Percentiles rank a stretch among this genome's conserved stretches.
These are phyloP conservation scores for Ceratobasidium sp. DNA, from an alignment of 1,284 basidiomycete species.

Conservation along the genomic window DNA sequence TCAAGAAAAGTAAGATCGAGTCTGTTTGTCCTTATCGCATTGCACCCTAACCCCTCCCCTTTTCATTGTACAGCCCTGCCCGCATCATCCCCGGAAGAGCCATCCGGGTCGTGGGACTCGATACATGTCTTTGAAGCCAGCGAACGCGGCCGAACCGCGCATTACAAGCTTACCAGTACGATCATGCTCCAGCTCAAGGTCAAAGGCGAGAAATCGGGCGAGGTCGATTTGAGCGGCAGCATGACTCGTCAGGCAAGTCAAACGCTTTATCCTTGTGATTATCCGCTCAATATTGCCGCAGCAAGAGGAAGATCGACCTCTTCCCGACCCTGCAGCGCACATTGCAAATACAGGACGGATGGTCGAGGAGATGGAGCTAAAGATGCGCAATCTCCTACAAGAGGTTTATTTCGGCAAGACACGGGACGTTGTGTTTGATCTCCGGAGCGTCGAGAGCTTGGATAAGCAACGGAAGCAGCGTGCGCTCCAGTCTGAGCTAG, in stretches of 20 bases:
- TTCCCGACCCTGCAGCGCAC: slow-evolving; percentile 81
- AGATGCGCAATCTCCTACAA: slow-evolving; percentile 95
- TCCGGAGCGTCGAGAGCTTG: slow-evolving; percentile 86
- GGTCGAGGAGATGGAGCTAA: slow-evolving; percentile 99
- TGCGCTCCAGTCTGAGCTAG: slow-evolving; percentile 92
- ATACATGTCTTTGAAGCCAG: slow-evolving; percentile 97
- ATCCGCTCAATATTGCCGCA: slow-evolving; percentile 49
- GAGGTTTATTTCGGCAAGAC: slow-evolving; percentile 99
- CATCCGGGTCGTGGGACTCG: slow-evolving; percentile 89
- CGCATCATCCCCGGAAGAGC: slow-evolving; percentile 38
- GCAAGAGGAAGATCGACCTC: slow-evolving; percentile 85
- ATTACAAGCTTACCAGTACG: slow-evolving; percentile 97
- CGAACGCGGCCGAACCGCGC: slow-evolving; percentile 88
- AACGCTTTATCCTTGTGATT: not conserved
- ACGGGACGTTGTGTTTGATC: slow-evolving; percentile 89
- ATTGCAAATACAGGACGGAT: slow-evolving; percentile 91
- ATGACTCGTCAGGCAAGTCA: slow-evolving; percentile 90
- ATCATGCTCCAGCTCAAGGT: slow-evolving; percentile 85
- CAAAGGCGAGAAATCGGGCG: slow-evolving; percentile 58
- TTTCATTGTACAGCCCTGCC: slow-evolving; percentile 41
- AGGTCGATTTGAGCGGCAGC: slow-evolving; percentile 89
- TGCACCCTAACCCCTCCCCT: slow-evolving; percentile 11
- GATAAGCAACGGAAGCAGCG: slow-evolving; percentile 83
- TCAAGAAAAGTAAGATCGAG: slow-evolving; percentile 86
- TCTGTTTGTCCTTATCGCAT: slow-evolving; percentile 15